Percentiles rank a stretch among this genome's conserved stretches.
phyloP scores from a whole-genome alignment of 106 monocot species.

The Chionographis japonica region DNA sequence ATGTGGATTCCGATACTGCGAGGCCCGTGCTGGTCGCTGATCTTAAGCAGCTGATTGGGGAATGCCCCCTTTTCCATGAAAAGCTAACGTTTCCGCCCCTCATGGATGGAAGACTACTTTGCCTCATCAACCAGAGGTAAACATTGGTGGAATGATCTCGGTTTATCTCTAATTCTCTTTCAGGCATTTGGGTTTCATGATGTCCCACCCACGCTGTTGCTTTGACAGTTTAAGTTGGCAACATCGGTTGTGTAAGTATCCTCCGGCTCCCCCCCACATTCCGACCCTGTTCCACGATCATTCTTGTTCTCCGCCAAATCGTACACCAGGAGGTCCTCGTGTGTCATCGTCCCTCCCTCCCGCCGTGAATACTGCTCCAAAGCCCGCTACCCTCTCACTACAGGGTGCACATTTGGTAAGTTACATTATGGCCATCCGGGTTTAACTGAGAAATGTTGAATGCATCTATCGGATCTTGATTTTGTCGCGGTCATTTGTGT shows the following conservation, averaged over 20 bases:
- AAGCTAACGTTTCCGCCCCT: constrained; percentile 55
- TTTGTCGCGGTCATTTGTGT: not conserved
- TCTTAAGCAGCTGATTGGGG: constrained; percentile 58
- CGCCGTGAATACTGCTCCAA: constrained; percentile 26
- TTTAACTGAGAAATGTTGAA: not conserved
- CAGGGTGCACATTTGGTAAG: constrained; percentile 36
- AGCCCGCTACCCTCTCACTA: constrained; percentile 43
- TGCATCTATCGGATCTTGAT: not conserved
- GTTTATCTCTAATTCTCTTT: not conserved
- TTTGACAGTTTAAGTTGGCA: constrained; percentile 64
- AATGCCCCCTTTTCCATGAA: constrained; percentile 49
- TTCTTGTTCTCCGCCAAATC: constrained; percentile 62
- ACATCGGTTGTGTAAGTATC: constrained; percentile 62
- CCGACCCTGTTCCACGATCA: constrained; percentile 65
- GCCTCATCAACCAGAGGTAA: constrained; percentile 59
- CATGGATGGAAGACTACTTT: constrained; percentile 35
- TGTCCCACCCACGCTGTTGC: not conserved
- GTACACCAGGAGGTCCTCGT: too few species aligned
- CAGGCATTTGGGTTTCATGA: not conserved
- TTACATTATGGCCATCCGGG: not conserved
- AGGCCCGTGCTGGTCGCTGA: constrained; percentile 46
- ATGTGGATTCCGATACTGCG: constrained; percentile 58
- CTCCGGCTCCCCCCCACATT: constrained; percentile 52
- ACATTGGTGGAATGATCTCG: not conserved
- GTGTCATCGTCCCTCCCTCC: constrained; percentile 41